phyloP scores from a whole-genome alignment of 169 alveolate species.

The Plasmodium relictum region DNA sequence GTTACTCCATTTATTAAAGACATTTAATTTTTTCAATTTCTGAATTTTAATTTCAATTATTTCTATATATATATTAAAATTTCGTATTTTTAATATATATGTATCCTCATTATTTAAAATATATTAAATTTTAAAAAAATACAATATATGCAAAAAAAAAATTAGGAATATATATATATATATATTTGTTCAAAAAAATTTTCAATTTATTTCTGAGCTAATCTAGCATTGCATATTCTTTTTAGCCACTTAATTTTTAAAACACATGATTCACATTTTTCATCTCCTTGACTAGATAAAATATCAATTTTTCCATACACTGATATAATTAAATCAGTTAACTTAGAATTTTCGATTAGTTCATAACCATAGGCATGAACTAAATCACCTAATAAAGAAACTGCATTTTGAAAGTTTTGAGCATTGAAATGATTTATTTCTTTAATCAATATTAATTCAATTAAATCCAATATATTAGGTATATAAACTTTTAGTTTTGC shows the following conservation, averaged over 20 bases:
- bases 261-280: slow-evolving; percentile 76
- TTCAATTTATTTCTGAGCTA: slow-evolving; percentile 40
- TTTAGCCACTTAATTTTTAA: slow-evolving; percentile 75
- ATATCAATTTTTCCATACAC: slow-evolving; percentile 78
- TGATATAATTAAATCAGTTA: slow-evolving; percentile 73
- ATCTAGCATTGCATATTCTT: slow-evolving; percentile 67
- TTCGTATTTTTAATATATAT: too few species aligned
- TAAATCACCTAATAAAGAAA: slow-evolving; percentile 73
- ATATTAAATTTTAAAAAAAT: too few species aligned
- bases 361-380: slow-evolving; percentile 78
- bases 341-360: slow-evolving; percentile 60
- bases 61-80: background rate
- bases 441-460: slow-evolving; percentile 84
- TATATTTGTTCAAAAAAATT: background rate
- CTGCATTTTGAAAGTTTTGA: slow-evolving; percentile 74
- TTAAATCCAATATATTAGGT: slow-evolving; percentile 87
- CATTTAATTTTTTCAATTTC: slow-evolving; percentile 7
- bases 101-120: too few species aligned
- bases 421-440: slow-evolving; percentile 78
- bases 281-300: slow-evolving; percentile 75
- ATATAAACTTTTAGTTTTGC: slow-evolving; percentile 86
- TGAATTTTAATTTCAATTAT: background rate
- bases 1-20: background rate
- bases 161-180: too few species aligned
- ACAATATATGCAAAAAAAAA: too few species aligned